Percentiles rank a stretch among this genome's conserved stretches.
phyloP scores from a whole-genome alignment of 208 protist genomes.

The Wallacemonas sp. region DNA sequence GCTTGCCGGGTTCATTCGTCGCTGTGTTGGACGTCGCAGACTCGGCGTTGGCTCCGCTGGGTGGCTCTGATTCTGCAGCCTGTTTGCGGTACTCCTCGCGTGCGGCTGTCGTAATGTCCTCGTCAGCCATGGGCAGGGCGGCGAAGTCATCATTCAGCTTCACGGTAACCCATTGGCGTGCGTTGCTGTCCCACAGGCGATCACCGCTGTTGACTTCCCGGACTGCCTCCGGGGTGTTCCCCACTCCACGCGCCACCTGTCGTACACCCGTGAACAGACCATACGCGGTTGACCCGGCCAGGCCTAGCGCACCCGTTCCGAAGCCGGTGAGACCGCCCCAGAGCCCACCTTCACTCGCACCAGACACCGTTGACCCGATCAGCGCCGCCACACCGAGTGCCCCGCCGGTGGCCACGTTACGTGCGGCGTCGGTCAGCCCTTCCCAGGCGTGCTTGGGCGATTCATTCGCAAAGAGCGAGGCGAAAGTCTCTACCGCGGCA shows the following conservation, averaged over 20 bases:
- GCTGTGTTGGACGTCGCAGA: too few relatives aligned
- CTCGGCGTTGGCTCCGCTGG: too few relatives aligned
- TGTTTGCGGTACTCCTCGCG: constrained; percentile 13
- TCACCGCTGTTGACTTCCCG: constrained; percentile 27
- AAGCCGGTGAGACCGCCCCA: constrained; percentile 33
- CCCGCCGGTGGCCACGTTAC: constrained; percentile 35
- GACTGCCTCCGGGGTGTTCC: constrained; percentile 45
- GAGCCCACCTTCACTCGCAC: constrained; percentile 25
- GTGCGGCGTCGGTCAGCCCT: constrained; percentile 29
- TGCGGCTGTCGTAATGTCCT: constrained; percentile 43
- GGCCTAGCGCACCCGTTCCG: constrained; percentile 28
- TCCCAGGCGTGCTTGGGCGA: constrained; percentile 47
- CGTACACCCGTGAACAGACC: constrained; percentile 33
- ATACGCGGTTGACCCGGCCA: constrained; percentile 26
- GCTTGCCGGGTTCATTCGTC: too few relatives aligned
- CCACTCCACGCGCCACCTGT: constrained; percentile 38
- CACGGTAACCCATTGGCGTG: constrained; percentile 47
- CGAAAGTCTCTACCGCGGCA: constrained; percentile 24
- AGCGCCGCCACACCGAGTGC: constrained; percentile 34
- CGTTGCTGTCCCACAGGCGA: constrained; percentile 49
- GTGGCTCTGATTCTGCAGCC: not conserved
- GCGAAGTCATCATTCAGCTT: constrained; percentile 31
- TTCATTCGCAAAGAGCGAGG: constrained; percentile 30
- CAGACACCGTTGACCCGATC: constrained; percentile 26
- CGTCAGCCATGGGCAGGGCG: constrained; percentile 37